Evolutionary conservation across 2,329 filamentous ascomycete species (phyloP), one percentile per base, ranked within the genome.

Genomic region (Colletotrichum tropicicola): DNA sequence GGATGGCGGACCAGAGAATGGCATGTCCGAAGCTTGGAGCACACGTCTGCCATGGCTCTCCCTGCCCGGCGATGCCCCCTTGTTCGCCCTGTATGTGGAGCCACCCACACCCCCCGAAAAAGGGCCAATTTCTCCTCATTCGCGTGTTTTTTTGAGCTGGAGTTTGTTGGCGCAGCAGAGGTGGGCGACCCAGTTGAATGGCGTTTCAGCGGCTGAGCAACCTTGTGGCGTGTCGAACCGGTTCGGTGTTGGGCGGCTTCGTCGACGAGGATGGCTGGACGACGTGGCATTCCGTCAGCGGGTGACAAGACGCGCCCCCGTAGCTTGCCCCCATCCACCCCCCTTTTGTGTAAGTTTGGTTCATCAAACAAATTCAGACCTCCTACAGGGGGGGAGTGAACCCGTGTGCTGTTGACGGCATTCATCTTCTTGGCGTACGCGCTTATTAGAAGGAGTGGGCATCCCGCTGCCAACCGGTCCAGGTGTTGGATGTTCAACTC

Each of bases 181-280:
- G 17, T 28, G 28, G 25, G 41, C n/a, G 19, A 23, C 23, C 3
- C 19, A 13, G 10, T 23, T 27, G 17, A n/a, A 15, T n/a, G 39
- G 30, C 27, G 62, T 61, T 65, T 62, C 57, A 61, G 57, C 57
- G 17, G 44, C 35, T 12, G 8, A 27, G 28, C 13, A 32, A 35
- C 23, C 25, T 32, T 30, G 54, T 25, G 8, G 25, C 13, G 30
- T n/a, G n/a, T n/a, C 25, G 48, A 39, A 12, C 17, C 35, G 25
- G 35, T 25, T 56, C n/a, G 51, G 41, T 13, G 35, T 35, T 37
- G 27, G 48, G 32, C 19, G 21, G 15, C 37, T 39, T 48, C 28
- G 10, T 21, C n/a, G 62, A 52, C 62, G 49, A 57, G 62, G 49
- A 65, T 62, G 49, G 57, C 62, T 45, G 9, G 57, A 62, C 57